phyloP scores from a whole-genome alignment of 1,284 basidiomycete species.

The Ganoderma sinense region DNA sequence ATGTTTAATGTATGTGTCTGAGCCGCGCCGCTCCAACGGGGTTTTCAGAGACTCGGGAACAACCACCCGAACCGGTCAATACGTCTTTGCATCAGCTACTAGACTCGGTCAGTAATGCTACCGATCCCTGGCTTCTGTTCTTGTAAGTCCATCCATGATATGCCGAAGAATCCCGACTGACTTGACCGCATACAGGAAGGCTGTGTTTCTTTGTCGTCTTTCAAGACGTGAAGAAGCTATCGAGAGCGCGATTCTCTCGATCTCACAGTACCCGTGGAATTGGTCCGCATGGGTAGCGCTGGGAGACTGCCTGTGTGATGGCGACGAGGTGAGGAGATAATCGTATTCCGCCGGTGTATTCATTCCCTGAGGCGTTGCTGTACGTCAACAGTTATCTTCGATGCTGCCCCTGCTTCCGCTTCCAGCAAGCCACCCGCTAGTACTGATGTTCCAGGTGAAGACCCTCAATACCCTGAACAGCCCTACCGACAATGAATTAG shows the following conservation, averaged over 20 bases:
- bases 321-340: conserved; percentile 79
- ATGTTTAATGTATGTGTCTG: not conserved
- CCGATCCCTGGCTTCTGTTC: conserved; percentile 89
- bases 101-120: conserved; percentile 58
- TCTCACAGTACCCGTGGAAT: conserved; percentile 90
- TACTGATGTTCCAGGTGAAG: conserved; percentile 90
- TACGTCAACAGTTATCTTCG: conserved; percentile 62
- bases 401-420: conserved; percentile 72
- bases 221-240: conserved; percentile 87
- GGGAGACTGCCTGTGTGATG: conserved; percentile 82
- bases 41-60: conserved; percentile 70
- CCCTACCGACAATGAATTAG: conserved; percentile 83
- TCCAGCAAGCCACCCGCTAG: conserved; percentile 73
- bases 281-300: conserved; percentile 95
- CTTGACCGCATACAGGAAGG: conserved; percentile 60
- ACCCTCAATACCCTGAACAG: conserved; percentile 92
- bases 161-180: conserved; percentile 19
- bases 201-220: conserved; percentile 81
- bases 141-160: conserved; percentile 60
- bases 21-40: not conserved
- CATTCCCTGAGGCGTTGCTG: not conserved
- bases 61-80: conserved; percentile 77
- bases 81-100: conserved; percentile 67
- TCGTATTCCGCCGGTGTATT: not conserved
- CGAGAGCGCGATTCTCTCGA: conserved; percentile 81